Conservation (phyloP, 2,329 filamentous ascomycete genomes). For the Bipolaris bicolor region DNA sequence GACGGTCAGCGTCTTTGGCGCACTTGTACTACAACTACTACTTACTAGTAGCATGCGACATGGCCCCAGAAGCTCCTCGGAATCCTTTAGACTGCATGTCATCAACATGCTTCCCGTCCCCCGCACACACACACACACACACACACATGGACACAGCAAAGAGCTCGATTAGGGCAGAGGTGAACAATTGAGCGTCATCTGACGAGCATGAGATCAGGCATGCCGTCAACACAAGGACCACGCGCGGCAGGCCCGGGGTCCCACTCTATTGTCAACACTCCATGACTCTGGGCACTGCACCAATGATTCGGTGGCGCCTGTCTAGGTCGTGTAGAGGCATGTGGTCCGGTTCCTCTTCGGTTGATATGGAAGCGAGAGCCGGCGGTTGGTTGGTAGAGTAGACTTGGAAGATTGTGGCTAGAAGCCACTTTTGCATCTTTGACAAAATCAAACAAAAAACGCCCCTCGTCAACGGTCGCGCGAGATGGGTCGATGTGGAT, state of each 20-base stretch:
- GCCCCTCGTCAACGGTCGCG: background rate
- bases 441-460: background rate
- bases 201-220: slow-evolving; percentile 14
- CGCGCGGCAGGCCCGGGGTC: slow-evolving; percentile 3
- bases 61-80: background rate
- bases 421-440: background rate
- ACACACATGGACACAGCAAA: no score
- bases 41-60: background rate
- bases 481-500: background rate
- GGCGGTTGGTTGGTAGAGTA: slow-evolving; percentile 6
- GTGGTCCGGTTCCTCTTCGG: slow-evolving; percentile 4
- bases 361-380: background rate
- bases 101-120: slow-evolving; percentile 1
- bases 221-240: slow-evolving; percentile 5
- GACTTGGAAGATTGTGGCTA: slow-evolving; percentile 3
- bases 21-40: background rate
- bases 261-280: slow-evolving; percentile 1
- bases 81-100: slow-evolving; percentile 2
- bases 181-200: slow-evolving; percentile 13
- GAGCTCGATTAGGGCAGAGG: slow-evolving; percentile 4
- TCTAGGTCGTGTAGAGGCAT: slow-evolving; percentile 6
- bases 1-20: background rate
- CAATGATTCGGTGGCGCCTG: slow-evolving; percentile 12
- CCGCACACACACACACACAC: slow-evolving; percentile 7
- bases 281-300: slow-evolving; percentile 8